Base-by-base conservation (phyloP, 345 rosid genomes). In the Raphanus sativus region DNA sequence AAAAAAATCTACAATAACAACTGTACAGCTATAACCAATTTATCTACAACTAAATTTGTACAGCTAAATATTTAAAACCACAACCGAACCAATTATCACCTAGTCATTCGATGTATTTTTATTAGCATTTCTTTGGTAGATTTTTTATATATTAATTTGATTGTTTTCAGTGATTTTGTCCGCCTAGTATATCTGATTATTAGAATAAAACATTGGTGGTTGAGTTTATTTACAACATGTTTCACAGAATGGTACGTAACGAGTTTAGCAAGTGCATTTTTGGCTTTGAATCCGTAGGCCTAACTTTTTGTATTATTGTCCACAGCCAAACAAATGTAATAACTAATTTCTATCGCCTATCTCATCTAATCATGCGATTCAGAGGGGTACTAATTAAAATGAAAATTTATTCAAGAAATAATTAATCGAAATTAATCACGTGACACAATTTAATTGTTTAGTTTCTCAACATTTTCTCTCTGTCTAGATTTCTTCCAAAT, bases 101-200 rank as follows among this genome's bases (percentile, higher is more conserved):
- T 21, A 21, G 21, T 4, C 30, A 28, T 28, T 28, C 30, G 30
- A 40, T 71, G 76, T 64, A 71, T 71, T 71, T 64, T 21, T 59
- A 52, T 58, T 28, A 56, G 71, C 45, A 77, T 77, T 34, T 65
- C 38, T 32, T 29, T 58, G 1, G 55, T 16, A 3, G 7, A 21
- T 13, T 58, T 13, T 58, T 58, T 58, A 2, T 48, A 24, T 62
- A 48, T 54, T 1, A 29, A 30, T 65, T 32, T 71, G 67, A 65
- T 77, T 71, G 33, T 71, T 21, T 45, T 64, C 36, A 59, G 33
- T 42, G 76, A 8, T 65, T 65, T 71, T 65, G 67, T 56, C 72
- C 62, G 7, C 66, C 67, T 56, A 24, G 28, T 56, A 5, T 15
- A 5, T 15, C 48, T 61, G 17, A 65, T 65, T 55, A 77, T 63